A percentile compares a stretch with the other conserved stretches of the same genome.
phyloP scores from a whole-genome alignment of 169 alveolate species.

The Ichthyophthirius multifiliis region DNA sequence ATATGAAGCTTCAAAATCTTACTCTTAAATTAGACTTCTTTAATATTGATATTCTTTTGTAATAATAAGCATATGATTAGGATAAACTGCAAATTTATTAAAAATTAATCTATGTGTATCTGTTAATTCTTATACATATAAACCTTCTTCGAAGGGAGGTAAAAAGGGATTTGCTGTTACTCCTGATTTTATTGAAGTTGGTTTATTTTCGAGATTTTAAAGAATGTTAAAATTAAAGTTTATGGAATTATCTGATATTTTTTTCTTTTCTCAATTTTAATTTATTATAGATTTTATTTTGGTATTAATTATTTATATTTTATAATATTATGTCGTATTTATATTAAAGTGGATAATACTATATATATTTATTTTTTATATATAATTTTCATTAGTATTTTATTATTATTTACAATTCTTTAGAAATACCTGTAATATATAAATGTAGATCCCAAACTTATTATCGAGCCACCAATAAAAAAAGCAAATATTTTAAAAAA shows the following conservation, averaged over 20 bases:
- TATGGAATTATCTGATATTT: neutral
- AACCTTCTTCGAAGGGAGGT: conserved; percentile 6
- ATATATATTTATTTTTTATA: too few species aligned
- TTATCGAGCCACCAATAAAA: too few species aligned
- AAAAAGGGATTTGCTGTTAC: neutral
- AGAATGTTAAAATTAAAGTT: neutral
- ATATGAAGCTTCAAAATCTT: neutral
- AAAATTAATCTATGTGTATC: neutral
- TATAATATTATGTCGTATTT: too few species aligned
- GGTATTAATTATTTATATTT: too few species aligned
- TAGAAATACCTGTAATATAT: too few species aligned
- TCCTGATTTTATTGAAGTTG: neutral
- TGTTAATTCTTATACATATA: neutral
- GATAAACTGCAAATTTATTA: neutral
- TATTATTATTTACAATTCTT: too few species aligned
- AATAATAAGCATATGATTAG: neutral
- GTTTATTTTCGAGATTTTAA: neutral
- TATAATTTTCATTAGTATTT: too few species aligned
- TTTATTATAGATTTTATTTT: too few species aligned
- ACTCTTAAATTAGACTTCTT: neutral
- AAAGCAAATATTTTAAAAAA: too few species aligned
- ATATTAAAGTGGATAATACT: too few species aligned
- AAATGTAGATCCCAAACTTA: too few species aligned
- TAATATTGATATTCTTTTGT: neutral
- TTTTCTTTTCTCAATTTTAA: too few species aligned